Conservation (phyloP, 345 rosid genomes). For the Hirschfeldia incana region DNA sequence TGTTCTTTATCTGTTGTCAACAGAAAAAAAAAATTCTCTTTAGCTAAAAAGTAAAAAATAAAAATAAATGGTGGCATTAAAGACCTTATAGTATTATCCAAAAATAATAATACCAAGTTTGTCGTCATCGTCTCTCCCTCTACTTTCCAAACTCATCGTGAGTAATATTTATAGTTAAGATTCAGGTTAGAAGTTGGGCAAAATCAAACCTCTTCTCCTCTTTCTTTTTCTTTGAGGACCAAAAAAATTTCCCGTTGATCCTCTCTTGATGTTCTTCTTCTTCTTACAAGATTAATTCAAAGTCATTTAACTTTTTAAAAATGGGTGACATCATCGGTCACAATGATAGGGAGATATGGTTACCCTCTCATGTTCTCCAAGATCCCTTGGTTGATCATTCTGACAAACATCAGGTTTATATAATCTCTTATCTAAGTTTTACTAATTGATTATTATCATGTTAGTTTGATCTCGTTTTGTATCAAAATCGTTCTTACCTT, state of each 20-base stretch:
- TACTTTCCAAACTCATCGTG: slow-evolving; percentile 29
- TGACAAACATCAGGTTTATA: slow-evolving; percentile 30
- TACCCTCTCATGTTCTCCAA: slow-evolving; percentile 52
- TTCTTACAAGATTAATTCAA: slow-evolving; percentile 20
- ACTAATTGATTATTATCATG: slow-evolving; percentile 1
- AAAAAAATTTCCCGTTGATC: background rate
- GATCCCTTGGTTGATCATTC: slow-evolving; percentile 48
- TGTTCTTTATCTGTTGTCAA: background rate
- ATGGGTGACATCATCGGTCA: slow-evolving; percentile 47
- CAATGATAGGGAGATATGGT: slow-evolving; percentile 53
- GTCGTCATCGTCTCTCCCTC: slow-evolving; percentile 34
- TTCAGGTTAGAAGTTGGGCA: slow-evolving; percentile 78
- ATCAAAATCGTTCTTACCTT: background rate
- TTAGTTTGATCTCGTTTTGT: background rate
- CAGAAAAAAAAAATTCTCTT: background rate
- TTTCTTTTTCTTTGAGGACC: background rate
- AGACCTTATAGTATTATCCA: background rate
- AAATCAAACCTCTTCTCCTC: slow-evolving; percentile 31
- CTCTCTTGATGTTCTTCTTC: slow-evolving; percentile 28
- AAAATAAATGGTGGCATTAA: slow-evolving; percentile 9
- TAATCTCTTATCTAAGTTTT: background rate
- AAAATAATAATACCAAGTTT: background rate
- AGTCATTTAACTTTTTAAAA: background rate
- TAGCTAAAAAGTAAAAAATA: background rate
- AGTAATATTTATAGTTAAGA: slow-evolving; percentile 53